Conservation (phyloP, 192 early-diverging fungal species). For the Podila minutissima region DNA sequence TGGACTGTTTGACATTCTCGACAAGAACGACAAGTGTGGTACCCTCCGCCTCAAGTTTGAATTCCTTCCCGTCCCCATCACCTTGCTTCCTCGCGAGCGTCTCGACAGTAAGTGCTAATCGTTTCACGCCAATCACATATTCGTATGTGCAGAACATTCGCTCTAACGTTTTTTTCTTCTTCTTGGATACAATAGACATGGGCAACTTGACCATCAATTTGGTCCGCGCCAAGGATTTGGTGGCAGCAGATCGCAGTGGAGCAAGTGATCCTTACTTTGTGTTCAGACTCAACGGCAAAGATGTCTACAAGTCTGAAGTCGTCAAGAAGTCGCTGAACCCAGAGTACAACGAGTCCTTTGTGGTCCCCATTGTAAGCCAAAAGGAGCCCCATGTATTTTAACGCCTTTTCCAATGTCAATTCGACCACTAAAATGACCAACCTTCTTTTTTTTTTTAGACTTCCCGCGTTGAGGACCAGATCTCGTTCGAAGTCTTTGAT, state of each 20-base stretch:
- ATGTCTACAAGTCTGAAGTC: constrained; percentile 73
- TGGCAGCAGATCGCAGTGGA: constrained; percentile 78
- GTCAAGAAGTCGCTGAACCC: constrained; percentile 82
- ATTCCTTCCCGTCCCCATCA: constrained; percentile 56
- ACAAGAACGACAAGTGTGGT: constrained; percentile 38
- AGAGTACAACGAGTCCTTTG: constrained; percentile 72
- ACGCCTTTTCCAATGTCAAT: too few species aligned
- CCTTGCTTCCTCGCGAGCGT: constrained; percentile 58
- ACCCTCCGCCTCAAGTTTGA: constrained; percentile 53
- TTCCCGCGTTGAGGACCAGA: constrained; percentile 60
- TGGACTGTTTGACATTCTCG: constrained; percentile 23
- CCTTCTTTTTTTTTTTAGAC: not conserved
- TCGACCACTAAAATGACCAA: too few species aligned
- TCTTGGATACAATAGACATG: constrained; percentile 45
- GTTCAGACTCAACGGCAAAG: constrained; percentile 70
- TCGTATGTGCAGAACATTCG: too few species aligned
- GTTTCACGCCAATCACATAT: too few species aligned
- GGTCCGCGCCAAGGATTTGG: constrained; percentile 64
- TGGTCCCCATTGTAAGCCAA: constrained; percentile 55
- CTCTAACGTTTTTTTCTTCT: too few species aligned
- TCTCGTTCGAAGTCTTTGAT: constrained; percentile 78
- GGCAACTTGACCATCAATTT: constrained; percentile 72
- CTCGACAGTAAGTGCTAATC: constrained; percentile 38
- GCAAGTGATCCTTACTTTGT: constrained; percentile 79
- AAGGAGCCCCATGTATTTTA: too few species aligned